phyloP scores from a whole-genome alignment of 2,329 filamentous ascomycete species.

The Neocucurbitaria cava region DNA sequence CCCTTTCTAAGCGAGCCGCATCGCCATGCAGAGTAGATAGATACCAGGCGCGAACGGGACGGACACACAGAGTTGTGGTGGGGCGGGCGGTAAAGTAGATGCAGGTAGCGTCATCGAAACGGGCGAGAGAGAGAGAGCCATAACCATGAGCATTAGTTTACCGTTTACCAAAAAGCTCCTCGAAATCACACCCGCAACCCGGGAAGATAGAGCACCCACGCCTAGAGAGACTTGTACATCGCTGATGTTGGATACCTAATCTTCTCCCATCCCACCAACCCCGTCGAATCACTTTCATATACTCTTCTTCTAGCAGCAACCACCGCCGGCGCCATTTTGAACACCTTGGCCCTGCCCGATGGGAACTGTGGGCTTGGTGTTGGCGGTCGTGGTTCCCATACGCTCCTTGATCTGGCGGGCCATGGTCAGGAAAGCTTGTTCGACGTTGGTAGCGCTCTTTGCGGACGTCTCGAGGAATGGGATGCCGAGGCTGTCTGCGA shows the following conservation, averaged over 20 bases:
- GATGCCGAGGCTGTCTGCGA: slow-evolving; percentile 97
- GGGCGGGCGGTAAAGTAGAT: slow-evolving; percentile 10
- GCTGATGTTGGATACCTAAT: slow-evolving; percentile 21
- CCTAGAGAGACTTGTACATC: slow-evolving; percentile 22
- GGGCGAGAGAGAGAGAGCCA: too few relatives aligned
- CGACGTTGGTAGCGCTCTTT: slow-evolving; percentile 99
- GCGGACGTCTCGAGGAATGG: slow-evolving; percentile 99
- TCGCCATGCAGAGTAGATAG: slow-evolving; percentile 40
- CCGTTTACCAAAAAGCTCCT: slow-evolving; percentile 29
- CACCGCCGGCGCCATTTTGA: slow-evolving; percentile 80
- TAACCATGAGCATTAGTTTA: slow-evolving; percentile 40
- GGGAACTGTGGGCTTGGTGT: slow-evolving; percentile 98
- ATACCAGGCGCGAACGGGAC: background rate
- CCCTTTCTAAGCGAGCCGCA: slow-evolving; percentile 31
- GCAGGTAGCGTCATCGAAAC: slow-evolving; percentile 24
- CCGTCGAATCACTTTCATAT: background rate
- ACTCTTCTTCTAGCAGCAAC: slow-evolving; percentile 78
- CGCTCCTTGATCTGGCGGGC: slow-evolving; percentile 99
- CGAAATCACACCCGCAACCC: slow-evolving; percentile 27
- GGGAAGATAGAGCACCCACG: slow-evolving; percentile 36
- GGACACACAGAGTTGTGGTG: background rate
- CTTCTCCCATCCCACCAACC: slow-evolving; percentile 12
- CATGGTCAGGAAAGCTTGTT: slow-evolving; percentile 99
- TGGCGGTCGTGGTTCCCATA: slow-evolving; percentile 96
- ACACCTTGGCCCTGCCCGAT: slow-evolving; percentile 95